A percentile compares a stretch with the other conserved stretches of the same genome.
Evolutionary conservation across 257 asterid species (phyloP).

Genomic region (Solanum bulbocastanum): DNA sequence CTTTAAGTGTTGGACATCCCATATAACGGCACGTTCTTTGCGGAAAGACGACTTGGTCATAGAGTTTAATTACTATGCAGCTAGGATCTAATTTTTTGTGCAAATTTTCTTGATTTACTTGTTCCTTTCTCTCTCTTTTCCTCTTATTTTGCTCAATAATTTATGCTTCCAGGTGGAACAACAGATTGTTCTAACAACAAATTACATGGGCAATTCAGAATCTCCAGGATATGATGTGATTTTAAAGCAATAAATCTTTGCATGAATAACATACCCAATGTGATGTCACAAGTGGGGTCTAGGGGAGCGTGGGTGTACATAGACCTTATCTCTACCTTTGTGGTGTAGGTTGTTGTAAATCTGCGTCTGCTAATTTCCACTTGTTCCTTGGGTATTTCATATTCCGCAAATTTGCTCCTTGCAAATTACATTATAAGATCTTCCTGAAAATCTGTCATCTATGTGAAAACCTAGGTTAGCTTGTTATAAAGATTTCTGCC

Average conservation of each 20-base stretch:
- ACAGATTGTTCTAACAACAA: background rate
- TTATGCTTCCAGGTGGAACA: background rate
- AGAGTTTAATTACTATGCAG: background rate
- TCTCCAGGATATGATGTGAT: background rate
- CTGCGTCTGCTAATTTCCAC: background rate
- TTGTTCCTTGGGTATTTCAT: background rate
- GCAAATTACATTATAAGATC: background rate
- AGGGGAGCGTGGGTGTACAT: background rate
- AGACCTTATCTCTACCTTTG: background rate
- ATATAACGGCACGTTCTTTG: background rate
- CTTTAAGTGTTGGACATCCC: background rate
- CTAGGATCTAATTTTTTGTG: background rate
- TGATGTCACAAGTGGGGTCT: background rate
- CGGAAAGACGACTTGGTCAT: background rate
- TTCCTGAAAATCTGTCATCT: background rate
- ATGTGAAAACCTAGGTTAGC: background rate
- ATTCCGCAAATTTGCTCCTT: background rate
- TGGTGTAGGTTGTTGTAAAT: background rate
- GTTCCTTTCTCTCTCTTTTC: background rate
- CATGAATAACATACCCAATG: background rate
- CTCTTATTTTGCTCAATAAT: background rate
- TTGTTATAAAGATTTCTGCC: background rate
- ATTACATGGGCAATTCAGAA: background rate
- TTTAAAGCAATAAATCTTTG: background rate
- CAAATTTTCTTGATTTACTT: background rate